These are phyloP conservation scores for Vanderwaltozyma verrucispora DNA, from an alignment of 805 yeast species.

Conservation along the genomic window DNA sequence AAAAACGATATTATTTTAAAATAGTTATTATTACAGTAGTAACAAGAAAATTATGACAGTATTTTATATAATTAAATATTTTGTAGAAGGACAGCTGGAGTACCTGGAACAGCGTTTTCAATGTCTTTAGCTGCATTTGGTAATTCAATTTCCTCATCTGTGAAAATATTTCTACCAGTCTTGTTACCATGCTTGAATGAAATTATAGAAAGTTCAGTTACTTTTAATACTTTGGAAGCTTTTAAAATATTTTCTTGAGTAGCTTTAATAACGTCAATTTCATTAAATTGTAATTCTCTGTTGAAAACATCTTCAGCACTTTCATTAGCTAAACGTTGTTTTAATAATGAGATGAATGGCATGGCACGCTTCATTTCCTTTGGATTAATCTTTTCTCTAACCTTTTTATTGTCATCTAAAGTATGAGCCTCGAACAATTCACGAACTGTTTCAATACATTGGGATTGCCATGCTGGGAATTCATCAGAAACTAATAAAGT, in stretches of 20 bases:
- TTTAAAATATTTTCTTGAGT: constrained; percentile 47
- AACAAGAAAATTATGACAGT: too few relatives aligned
- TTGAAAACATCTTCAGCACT: constrained; percentile 73
- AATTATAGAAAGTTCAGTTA: constrained; percentile 50
- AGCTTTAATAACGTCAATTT: constrained; percentile 51
- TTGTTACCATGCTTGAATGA: constrained; percentile 53
- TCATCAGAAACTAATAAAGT: constrained; percentile 64
- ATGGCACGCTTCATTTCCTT: constrained; percentile 95
- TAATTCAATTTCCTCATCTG: constrained; percentile 62
- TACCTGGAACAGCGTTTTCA: constrained; percentile 85
- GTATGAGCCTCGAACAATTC: constrained; percentile 56
- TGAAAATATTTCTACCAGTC: constrained; percentile 51
- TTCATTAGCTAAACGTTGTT: constrained; percentile 64
- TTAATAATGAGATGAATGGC: constrained; percentile 87
- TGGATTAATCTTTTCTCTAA: constrained; percentile 55
- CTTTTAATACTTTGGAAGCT: constrained; percentile 50
- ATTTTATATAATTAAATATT: constrained; percentile 37
- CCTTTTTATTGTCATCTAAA: constrained; percentile 52
- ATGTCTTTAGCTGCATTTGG: constrained; percentile 53
- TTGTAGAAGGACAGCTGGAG: constrained; percentile 73
- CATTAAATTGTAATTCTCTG: constrained; percentile 79
- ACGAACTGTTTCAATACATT: constrained; percentile 70
- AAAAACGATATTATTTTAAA: too few relatives aligned
- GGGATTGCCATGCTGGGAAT: constrained; percentile 90
- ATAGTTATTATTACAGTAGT: neutral